Base-by-base conservation (phyloP, 257 asterid species). In the Leonotis leonurus region DNA sequence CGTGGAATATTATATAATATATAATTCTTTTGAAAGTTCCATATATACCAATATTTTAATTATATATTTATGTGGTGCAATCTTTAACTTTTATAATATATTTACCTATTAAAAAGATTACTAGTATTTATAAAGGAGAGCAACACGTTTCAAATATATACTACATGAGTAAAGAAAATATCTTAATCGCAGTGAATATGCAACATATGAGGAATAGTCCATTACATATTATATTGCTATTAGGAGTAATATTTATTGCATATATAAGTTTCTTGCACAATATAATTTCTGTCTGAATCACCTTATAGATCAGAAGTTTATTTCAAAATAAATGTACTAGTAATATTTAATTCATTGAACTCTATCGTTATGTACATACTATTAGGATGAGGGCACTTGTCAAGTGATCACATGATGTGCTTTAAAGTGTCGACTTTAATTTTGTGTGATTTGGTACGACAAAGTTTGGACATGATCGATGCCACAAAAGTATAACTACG, bases 381-480 rank as follows among this genome's bases (percentile, higher is more conserved):
- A 22, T 39, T 50, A 51, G 68, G 57, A 20, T 40, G 11, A 5
- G n/a, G 63, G 62, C 74, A 62, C 62, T 6, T 30, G 56, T 70
- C 58, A 53, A 1, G 46, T 37, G 26, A 36, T 36, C 0, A 16
- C 14, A 1, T 5, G 10, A 8, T 22, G n/a, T 36, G 36, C 26
- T 48, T 62, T 58, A 11, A 25, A 60, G 14, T 13, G 55, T 30
- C 30, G 40, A 30, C 57, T 56, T 46, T 24, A 2, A 33, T 68
- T n/a, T 20, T 8, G 1, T 17, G 7, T 25, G n/a, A 26, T 57
- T 58, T 48, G 33, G 54, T 36, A 26, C 9, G 10, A 16, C 32
- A 35, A n/a, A 68, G 67, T 48, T 54, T 50, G 39, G 26, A 68
- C 11, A 20, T 20, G 39, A n/a, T n/a, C n/a, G n/a, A 50, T 50